Conservation (phyloP, 176 grass and related monocot genomes). For the Urochloa ruziziensis region DNA sequence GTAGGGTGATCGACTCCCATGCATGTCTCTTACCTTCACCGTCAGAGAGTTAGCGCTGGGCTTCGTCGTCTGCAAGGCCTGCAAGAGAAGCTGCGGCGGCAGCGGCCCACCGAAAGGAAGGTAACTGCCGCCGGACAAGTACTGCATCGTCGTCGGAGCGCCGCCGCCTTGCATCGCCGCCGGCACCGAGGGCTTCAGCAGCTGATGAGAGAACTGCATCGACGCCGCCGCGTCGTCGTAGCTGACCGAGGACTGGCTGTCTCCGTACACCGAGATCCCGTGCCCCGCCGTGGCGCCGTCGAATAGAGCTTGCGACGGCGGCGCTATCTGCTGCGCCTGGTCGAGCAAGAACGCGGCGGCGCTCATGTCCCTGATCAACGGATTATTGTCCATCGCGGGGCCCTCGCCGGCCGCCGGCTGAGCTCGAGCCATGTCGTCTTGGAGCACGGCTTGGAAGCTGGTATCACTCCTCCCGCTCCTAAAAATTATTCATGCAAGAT, state of each 20-base stretch:
- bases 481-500: not conserved
- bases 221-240: not conserved
- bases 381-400: conserved; percentile 17
- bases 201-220: conserved; percentile 28
- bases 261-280: conserved; percentile 23
- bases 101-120: conserved; percentile 37
- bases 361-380: conserved; percentile 27
- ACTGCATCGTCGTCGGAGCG: conserved; percentile 23
- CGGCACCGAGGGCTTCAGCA: conserved; percentile 18
- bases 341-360: conserved; percentile 26
- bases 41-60: conserved; percentile 4
- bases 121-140: conserved; percentile 28
- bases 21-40: conserved; percentile 31
- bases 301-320: conserved; percentile 13
- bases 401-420: not conserved
- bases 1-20: not conserved
- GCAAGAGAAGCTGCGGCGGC: conserved; percentile 47
- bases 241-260: conserved; percentile 15
- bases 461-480: conserved; percentile 53
- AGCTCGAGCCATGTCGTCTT: conserved; percentile 35
- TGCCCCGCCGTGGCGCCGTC: not conserved
- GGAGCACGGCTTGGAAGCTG: conserved; percentile 44
- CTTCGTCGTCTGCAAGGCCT: conserved; percentile 46
- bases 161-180: conserved; percentile 19
- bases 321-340: conserved; percentile 7